Base-by-base conservation (phyloP, 148 eudicot genomes). In the Rhododendron ovatum region DNA sequence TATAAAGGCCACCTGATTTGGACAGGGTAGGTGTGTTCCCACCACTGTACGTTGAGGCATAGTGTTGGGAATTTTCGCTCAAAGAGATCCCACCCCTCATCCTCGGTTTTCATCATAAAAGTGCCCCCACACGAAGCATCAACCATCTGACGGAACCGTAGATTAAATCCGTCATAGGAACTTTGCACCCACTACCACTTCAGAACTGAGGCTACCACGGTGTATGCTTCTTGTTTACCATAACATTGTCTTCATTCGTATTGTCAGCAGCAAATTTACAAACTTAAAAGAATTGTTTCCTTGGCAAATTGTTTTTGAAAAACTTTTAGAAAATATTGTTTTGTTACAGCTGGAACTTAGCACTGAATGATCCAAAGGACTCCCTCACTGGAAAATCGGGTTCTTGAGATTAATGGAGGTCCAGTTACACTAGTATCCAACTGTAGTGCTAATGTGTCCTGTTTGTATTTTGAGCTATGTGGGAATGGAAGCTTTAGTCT, bases 401-500 rank as follows among this genome's bases (percentile, higher is more conserved):
- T 65, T 85, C 95, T 47, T 96, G 98, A 92, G 81, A 89, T 94
- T 71, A 91, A 88, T 88, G 92, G 92, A 59, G 94, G 94, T 83
- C 91, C 93, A 47, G 50, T 47, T 47, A 9, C 50, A 7, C 12
- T 47, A 37, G 86, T 83, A 85, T 47, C 91, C 41, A 92, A 88
- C 74, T 96, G 98, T 89, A 91, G 67, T 79, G 80, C 91, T 82
- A 96, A 96, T 83, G 45, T 67, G 69, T 90, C 96, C 12, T 96
- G 98, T 88, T 85, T 90, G 41, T 96, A 92, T 88, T 92, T 93
- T 69, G 94, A 94, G 86, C 85, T 86, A 51, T 96, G 93, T 91
- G 98, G 93, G 79, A 95, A 96, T 92, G 98, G 98, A 85, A 92
- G 95, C 86, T 92, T 87, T 81, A 96, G 93, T 87, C 88, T 95